Base-by-base conservation (phyloP, 352 stramenopile species). In the Phytophthora boehmeriae region DNA sequence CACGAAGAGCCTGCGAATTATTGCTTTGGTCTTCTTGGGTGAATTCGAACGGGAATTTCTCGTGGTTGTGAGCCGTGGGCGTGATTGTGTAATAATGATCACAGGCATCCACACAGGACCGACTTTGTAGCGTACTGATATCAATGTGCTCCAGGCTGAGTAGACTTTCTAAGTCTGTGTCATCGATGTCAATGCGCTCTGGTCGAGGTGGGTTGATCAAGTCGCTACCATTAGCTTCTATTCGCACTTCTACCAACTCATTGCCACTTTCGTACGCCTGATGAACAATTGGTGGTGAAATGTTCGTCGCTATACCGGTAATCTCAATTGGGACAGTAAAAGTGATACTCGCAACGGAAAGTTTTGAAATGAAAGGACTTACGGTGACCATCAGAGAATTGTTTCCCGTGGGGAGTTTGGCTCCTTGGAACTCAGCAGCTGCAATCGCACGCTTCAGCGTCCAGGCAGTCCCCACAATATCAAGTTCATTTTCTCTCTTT, bases 1-100 rank as follows among this genome's bases (percentile, higher is more conserved):
- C 32, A 0, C 68, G 53, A 23, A 71, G 57, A 8, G 50, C 27
- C 8, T 82, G 71, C 16, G 66, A 39, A 25, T 84, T 27, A 4
- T 13, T 34, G 35, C 76, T 67, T 25, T 30, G 25, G 10, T 51
- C 10, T 65, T 65, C n/a, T 61, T 11, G 27, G 80, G 71, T 11
- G 30, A 53, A 27, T 54, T 53, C 25, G 25, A 28, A 14, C 32
- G 20, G 38, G 35, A n/a, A 41, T 30, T 8, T 6, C 25, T 30
- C 25, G 25, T 30, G 23, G 34, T 67, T 78, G 16, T 23, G 55
- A 23, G 68, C 42, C 19, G 44, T 39, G 14, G 78, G n/a, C 0
- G 22, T 65, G 8, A 76, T 45, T 4, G 38, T 57, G 36, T 78
- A 68, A 19, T 56, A 23, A 2, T 61, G 34, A 16, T 48, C 46